A percentile compares a stretch with the other conserved stretches of the same genome.
These are phyloP conservation scores for Penicillium sp. DNA, from an alignment of 2,329 filamentous ascomycete genomes.

Conservation along the genomic window DNA sequence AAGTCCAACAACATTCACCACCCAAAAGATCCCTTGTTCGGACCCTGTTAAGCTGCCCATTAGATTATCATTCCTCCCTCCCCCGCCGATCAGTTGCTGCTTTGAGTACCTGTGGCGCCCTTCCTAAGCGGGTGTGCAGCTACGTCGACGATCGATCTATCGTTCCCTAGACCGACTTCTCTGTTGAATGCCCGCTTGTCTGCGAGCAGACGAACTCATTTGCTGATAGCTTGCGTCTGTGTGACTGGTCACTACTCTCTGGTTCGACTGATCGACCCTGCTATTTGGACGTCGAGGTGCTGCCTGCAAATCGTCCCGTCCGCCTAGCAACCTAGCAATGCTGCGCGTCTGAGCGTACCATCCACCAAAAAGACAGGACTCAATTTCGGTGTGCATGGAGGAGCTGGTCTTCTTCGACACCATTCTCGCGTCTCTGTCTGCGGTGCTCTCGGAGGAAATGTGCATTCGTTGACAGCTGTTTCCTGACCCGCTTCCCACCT, in stretches of 20 bases:
- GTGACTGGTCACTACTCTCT: conserved; percentile 12
- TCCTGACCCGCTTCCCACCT: conserved; percentile 21
- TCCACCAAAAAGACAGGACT: conserved; percentile 3
- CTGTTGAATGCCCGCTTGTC: conserved; percentile 10
- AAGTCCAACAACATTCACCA: not conserved
- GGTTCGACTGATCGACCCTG: not conserved
- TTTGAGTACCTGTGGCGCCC: conserved; percentile 18
- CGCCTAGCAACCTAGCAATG: conserved; percentile 22
- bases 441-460: conserved; percentile 31
- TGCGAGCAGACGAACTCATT: not conserved
- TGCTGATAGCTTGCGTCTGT: not conserved
- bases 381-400: conserved; percentile 37
- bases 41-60: conserved; percentile 7
- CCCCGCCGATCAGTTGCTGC: conserved; percentile 23
- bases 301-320: conserved; percentile 12
- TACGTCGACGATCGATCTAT: conserved; percentile 24
- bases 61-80: not conserved
- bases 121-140: conserved; percentile 11
- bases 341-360: conserved; percentile 18
- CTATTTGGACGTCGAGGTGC: not conserved
- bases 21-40: conserved; percentile 11
- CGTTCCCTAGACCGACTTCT: conserved; percentile 8
- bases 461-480: conserved; percentile 26
- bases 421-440: conserved; percentile 24
- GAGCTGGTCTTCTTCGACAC: conserved; percentile 45